Conservation (phyloP, 2,329 filamentous ascomycete genomes). For the Trichoderma harzianum region DNA sequence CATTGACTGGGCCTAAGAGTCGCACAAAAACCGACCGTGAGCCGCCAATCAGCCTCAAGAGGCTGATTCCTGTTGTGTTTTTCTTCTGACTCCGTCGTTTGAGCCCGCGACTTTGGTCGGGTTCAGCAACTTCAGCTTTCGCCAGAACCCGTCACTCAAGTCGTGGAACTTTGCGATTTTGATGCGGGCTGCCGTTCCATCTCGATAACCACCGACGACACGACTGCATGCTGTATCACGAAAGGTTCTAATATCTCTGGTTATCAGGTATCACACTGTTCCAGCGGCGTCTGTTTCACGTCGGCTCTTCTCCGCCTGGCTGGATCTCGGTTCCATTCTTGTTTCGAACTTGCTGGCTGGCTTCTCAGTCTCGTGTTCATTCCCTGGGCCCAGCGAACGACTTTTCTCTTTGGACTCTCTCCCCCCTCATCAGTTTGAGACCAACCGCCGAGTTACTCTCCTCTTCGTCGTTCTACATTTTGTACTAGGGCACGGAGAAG, state of each 20-base stretch:
- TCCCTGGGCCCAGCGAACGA: not conserved
- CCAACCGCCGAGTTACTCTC: not conserved
- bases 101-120: conserved; percentile 13
- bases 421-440: not conserved
- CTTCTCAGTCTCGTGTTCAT: not conserved
- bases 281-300: conserved; percentile 50
- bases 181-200: conserved; percentile 47
- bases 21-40: conserved; percentile 49
- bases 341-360: conserved; percentile 7
- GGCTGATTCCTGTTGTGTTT: conserved; percentile 26
- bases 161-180: conserved; percentile 30
- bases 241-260: conserved; percentile 42
- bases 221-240: conserved; percentile 50
- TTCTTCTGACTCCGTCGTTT: conserved; percentile 30
- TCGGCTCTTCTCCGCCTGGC: conserved; percentile 28
- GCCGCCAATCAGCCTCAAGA: conserved; percentile 38
- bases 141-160: conserved; percentile 28
- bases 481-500: not conserved
- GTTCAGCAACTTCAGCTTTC: conserved; percentile 23
- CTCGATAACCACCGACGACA: conserved; percentile 44
- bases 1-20: conserved; percentile 39
- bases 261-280: conserved; percentile 45
- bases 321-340: conserved; percentile 10
- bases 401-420: not conserved
- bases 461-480: not conserved